These are phyloP conservation scores for Colletotrichum sp. DNA, from an alignment of 2,329 filamentous ascomycete species.

Conservation along the genomic window DNA sequence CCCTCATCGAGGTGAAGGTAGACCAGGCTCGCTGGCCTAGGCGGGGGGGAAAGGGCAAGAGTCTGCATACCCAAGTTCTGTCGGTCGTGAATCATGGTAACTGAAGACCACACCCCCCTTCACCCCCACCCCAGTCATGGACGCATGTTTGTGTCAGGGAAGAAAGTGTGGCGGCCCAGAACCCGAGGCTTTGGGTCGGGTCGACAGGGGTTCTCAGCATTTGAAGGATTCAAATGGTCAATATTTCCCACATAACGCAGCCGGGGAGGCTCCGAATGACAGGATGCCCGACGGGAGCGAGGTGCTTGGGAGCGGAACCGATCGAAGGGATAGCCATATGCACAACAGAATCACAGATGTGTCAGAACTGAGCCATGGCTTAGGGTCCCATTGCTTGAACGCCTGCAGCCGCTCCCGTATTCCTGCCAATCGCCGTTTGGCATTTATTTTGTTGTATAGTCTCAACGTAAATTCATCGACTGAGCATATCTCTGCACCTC, in stretches of 20 bases:
- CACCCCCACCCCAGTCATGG: background rate
- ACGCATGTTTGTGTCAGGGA: conserved; percentile 12
- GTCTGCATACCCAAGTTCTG: background rate
- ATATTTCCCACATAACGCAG: background rate
- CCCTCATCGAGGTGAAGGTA: background rate
- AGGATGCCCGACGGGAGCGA: background rate
- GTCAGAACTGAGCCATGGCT: background rate
- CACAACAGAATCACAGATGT: background rate
- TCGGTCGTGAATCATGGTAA: conserved; percentile 18
- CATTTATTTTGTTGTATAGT: background rate
- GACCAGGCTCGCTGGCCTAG: background rate
- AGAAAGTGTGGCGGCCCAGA: conserved; percentile 21
- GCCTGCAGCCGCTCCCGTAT: background rate
- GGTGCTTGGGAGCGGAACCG: background rate
- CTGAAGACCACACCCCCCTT: background rate
- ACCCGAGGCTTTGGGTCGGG: conserved; percentile 20
- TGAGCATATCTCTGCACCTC: background rate
- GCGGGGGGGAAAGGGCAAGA: background rate
- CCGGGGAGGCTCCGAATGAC: background rate
- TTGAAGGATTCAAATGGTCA: background rate
- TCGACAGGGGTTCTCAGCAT: background rate
- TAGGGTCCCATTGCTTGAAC: background rate
- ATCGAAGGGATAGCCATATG: conserved; percentile 12
- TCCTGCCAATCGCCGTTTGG: background rate
- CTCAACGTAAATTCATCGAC: background rate